phyloP scores from a whole-genome alignment of 345 rosid genomes.

The Salix caprea region DNA sequence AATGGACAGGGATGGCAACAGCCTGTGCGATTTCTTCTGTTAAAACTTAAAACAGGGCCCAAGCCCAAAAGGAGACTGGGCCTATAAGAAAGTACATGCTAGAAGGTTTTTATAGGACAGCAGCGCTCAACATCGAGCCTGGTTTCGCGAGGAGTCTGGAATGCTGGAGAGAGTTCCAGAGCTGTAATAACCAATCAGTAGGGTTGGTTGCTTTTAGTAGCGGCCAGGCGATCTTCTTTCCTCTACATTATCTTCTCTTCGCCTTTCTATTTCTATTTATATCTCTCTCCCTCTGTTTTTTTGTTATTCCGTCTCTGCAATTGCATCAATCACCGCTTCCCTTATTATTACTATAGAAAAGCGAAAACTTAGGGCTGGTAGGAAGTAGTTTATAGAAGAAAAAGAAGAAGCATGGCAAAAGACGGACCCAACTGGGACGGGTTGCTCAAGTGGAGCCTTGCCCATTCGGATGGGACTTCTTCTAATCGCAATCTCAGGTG shows the following conservation, averaged over 20 bases:
- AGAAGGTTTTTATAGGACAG: too few relatives aligned
- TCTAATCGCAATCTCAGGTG: constrained; percentile 60
- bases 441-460: constrained; percentile 87
- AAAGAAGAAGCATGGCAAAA: constrained; percentile 44
- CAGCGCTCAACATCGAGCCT: too few relatives aligned
- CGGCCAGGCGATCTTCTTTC: too few relatives aligned
- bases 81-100: too few relatives aligned
- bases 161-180: background rate
- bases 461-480: constrained; percentile 73
- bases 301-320: background rate
- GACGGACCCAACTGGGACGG: constrained; percentile 92
- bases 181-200: too few relatives aligned
- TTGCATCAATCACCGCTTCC: background rate
- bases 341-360: background rate
- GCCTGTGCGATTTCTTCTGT: too few relatives aligned
- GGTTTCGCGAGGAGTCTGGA: background rate
- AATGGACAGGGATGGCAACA: too few relatives aligned
- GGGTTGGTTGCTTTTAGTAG: too few relatives aligned
- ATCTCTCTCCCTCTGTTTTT: background rate
- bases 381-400: background rate
- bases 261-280: too few relatives aligned
- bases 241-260: background rate
- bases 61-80: too few relatives aligned
- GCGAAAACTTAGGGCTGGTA: background rate
- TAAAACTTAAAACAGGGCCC: too few relatives aligned